Percentiles rank a stretch among this genome's conserved stretches.
Evolutionary conservation across 2,329 filamentous ascomycete genomes (phyloP).

Genomic region (Ophiostoma pallidulum): DNA sequence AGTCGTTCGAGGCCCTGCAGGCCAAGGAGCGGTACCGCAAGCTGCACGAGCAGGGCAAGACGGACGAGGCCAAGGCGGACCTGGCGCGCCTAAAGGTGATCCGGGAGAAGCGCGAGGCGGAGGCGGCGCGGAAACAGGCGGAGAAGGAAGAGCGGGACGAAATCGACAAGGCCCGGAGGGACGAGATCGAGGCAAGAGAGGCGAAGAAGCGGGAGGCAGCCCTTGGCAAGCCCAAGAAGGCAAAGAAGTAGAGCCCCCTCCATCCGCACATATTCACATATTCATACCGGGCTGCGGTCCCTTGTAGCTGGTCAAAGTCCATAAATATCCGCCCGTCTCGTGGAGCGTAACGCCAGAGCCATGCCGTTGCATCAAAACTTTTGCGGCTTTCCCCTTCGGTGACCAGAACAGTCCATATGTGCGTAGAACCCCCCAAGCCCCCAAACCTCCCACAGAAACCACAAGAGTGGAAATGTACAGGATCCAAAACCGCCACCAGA

Average conservation of each 20-base stretch:
- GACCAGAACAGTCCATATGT: no score
- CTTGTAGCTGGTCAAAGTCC: no score
- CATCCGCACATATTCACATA: no score
- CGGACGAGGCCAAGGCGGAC: constrained; percentile 87
- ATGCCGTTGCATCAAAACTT: no score
- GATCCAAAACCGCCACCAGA: not conserved
- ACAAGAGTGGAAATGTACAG: not conserved
- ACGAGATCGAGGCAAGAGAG: constrained; percentile 45
- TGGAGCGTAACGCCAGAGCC: no score
- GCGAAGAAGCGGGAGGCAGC: constrained; percentile 47
- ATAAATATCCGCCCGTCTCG: no score
- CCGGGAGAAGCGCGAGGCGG: constrained; percentile 75
- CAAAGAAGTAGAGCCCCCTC: constrained; percentile 30
- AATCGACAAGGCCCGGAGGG: constrained; percentile 37
- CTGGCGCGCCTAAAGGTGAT: constrained; percentile 74
- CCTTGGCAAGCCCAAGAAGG: constrained; percentile 38
- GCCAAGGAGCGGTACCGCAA: constrained; percentile 87
- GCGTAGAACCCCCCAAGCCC: no score
- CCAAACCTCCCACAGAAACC: no score
- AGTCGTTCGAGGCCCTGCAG: constrained; percentile 78
- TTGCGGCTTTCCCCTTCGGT: no score
- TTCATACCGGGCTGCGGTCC: no score
- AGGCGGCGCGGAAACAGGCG: constrained; percentile 69
- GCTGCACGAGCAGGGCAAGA: constrained; percentile 89
- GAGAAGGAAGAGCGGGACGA: constrained; percentile 50